Conservation (phyloP, 148 eudicot species). For the Silene conica region DNA sequence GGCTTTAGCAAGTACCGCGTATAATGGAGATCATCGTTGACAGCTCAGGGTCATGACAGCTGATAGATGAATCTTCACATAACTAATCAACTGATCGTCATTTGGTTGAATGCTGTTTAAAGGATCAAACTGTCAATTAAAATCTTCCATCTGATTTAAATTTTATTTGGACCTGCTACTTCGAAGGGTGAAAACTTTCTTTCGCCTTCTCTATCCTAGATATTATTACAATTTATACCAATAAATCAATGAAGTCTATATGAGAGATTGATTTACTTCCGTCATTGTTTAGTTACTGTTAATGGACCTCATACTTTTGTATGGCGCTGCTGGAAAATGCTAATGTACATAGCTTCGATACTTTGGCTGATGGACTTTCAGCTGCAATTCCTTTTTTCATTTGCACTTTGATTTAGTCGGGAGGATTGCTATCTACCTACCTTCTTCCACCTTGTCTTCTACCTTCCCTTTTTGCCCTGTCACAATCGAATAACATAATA, state of each 20-base stretch:
- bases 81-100: conserved; percentile 10
- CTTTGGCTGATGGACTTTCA: background rate
- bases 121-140: conserved; percentile 11
- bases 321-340: background rate
- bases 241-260: conserved; percentile 23
- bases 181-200: conserved; percentile 1
- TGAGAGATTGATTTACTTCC: background rate
- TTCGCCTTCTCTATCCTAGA: conserved; percentile 14
- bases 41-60: background rate
- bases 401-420: background rate
- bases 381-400: background rate
- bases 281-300: background rate
- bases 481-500: too few species aligned
- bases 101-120: conserved; percentile 17
- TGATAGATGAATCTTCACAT: conserved; percentile 16
- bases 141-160: conserved; percentile 15
- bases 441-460: too few species aligned
- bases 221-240: conserved; percentile 11
- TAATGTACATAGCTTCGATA: background rate
- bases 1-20: conserved; percentile 1
- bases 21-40: conserved; percentile 30
- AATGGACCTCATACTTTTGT: background rate
- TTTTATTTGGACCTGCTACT: conserved; percentile 7
- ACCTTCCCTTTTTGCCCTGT: too few species aligned
- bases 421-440: too few species aligned